Conservation (phyloP, 257 asterid species). For the Oldenlandia corymbosa region DNA sequence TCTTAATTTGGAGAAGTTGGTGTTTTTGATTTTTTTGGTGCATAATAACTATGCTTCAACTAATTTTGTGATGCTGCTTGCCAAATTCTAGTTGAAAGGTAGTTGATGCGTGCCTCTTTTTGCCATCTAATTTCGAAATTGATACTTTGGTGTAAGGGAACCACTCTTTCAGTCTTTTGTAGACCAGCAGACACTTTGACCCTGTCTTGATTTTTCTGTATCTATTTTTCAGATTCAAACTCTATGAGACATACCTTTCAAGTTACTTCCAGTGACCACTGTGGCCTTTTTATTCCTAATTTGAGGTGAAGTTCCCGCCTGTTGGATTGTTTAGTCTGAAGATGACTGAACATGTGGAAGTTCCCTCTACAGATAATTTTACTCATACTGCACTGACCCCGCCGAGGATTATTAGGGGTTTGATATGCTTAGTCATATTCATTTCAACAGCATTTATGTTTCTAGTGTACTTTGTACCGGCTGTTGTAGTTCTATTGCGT, state of each 20-base stretch:
- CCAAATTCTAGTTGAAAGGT: not conserved
- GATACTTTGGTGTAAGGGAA: not conserved
- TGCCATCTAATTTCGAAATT: not conserved
- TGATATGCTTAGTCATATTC: slow-evolving; percentile 46
- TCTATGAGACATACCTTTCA: slow-evolving; percentile 4
- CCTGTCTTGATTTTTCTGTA: not conserved
- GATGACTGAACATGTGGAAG: slow-evolving; percentile 15
- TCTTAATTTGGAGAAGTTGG: not conserved
- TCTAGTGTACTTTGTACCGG: slow-evolving; percentile 39
- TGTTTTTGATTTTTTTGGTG: not conserved
- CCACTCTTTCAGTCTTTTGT: not conserved
- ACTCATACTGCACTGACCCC: slow-evolving; percentile 50
- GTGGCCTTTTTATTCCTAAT: slow-evolving; percentile 6
- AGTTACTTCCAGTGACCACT: not conserved
- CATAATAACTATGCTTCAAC: not conserved
- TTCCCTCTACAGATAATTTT: slow-evolving; percentile 6
- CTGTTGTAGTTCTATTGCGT: slow-evolving; percentile 50
- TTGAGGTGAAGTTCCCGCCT: not conserved
- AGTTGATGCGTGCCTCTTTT: not conserved
- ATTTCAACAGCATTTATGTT: slow-evolving; percentile 61
- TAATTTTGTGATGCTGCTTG: not conserved
- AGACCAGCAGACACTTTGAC: not conserved
- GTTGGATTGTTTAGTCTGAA: slow-evolving; percentile 1
- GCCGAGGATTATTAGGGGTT: slow-evolving; percentile 46
- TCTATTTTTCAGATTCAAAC: slow-evolving; percentile 13